These are phyloP conservation scores for Ascochyta clinopodiicola DNA, from an alignment of 2,329 filamentous ascomycete genomes.

Conservation along the genomic window DNA sequence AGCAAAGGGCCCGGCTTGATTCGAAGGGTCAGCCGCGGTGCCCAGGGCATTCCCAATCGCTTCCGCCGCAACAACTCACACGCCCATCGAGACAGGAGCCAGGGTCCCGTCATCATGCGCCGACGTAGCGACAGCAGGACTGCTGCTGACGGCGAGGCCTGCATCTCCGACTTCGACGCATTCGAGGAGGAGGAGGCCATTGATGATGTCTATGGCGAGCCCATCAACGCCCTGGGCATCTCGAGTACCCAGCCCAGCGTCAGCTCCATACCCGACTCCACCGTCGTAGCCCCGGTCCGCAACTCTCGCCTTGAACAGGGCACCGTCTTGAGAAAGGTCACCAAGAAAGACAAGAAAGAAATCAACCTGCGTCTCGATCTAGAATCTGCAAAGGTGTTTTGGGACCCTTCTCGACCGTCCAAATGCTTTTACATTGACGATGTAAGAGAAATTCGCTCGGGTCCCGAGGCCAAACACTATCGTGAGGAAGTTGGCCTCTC, in stretches of 20 bases:
- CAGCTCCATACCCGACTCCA: conserved; percentile 50
- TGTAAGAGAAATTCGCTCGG: conserved; percentile 86
- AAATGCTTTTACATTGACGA: conserved; percentile 95
- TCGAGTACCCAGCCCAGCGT: conserved; percentile 38
- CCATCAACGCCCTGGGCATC: conserved; percentile 52
- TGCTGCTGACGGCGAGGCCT: conserved; percentile 58
- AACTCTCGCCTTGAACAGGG: conserved; percentile 80
- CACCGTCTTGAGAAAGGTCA: conserved; percentile 79
- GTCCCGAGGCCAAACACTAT: conserved; percentile 85
- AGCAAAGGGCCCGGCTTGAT: conserved; percentile 74
- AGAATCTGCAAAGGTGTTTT: conserved; percentile 84
- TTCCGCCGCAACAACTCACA: conserved; percentile 80
- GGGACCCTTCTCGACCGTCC: conserved; percentile 78
- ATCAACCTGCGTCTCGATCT: conserved; percentile 82
- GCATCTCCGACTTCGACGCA: conserved; percentile 58
- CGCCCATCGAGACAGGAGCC: conserved; percentile 79
- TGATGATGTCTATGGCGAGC: conserved; percentile 52
- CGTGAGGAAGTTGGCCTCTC: conserved; percentile 80
- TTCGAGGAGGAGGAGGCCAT: conserved; percentile 59
- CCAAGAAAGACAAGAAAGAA: conserved; percentile 76
- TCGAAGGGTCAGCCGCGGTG: conserved; percentile 82
- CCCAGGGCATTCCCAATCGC: conserved; percentile 71
- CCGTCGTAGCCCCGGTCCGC: conserved; percentile 71
- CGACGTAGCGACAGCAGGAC: conserved; percentile 89
- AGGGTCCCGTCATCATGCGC: conserved; percentile 86